These are phyloP conservation scores for Gossypium mustelinum DNA, from an alignment of 345 rosid genomes.

Conservation along the genomic window DNA sequence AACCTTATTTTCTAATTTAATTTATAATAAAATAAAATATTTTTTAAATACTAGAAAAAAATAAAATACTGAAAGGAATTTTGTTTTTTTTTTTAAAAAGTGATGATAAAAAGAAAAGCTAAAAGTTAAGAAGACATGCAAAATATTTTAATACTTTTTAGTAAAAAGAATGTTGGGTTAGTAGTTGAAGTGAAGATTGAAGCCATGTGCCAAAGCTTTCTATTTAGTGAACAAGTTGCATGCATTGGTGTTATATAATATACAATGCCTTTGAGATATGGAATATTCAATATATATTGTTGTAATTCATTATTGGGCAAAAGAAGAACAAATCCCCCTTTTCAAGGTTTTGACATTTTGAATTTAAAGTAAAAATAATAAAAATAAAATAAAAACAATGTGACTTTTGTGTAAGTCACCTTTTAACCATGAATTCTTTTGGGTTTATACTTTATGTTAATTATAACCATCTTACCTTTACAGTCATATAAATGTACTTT, in stretches of 20 bases:
- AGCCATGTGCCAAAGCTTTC: slow-evolving; percentile 9
- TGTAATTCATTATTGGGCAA: background rate
- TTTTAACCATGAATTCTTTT: background rate
- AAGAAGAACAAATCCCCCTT: background rate
- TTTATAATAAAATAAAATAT: background rate
- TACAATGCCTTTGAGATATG: too few relatives aligned
- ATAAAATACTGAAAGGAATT: background rate
- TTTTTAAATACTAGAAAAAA: background rate
- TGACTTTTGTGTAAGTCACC: background rate
- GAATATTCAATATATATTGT: too few relatives aligned
- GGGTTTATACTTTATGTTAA: background rate
- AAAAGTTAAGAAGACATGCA: background rate
- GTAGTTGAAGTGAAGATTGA: slow-evolving; percentile 4
- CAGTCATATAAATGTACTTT: background rate
- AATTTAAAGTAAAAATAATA: background rate
- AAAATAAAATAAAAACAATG: background rate
- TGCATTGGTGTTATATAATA: slow-evolving; percentile 5
- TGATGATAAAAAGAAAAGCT: background rate
- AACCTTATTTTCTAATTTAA: background rate
- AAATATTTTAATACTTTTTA: background rate
- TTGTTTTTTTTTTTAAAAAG: background rate
- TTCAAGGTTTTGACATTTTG: background rate
- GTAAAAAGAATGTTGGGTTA: slow-evolving; percentile 9
- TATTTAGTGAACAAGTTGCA: slow-evolving; percentile 8
- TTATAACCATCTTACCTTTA: background rate